Percentiles rank a stretch among this genome's conserved stretches.
phyloP scores from a whole-genome alignment of 108 stramenopile species.

The Nitzschia sp. region DNA sequence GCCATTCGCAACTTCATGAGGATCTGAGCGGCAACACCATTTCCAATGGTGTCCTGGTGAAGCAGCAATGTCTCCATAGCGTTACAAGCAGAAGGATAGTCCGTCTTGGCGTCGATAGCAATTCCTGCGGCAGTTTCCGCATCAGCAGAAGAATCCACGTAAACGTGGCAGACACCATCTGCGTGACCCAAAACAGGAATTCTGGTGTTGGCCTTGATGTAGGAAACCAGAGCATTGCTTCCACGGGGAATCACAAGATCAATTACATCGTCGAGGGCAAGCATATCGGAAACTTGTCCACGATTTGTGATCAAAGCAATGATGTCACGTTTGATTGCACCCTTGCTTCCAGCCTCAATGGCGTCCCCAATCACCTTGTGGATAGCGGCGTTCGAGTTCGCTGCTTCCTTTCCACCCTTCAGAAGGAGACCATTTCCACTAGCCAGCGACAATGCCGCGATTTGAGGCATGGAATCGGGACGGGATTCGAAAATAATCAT shows the following conservation, averaged over 20 bases:
- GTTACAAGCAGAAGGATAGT: slow-evolving; percentile 99
- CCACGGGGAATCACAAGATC: slow-evolving; percentile 99
- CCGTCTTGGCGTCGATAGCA: slow-evolving; percentile 93
- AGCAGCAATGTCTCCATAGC: slow-evolving; percentile 96
- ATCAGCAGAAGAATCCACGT: slow-evolving; percentile 86
- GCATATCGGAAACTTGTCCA: slow-evolving; percentile 84
- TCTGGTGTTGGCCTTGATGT: slow-evolving; percentile 89
- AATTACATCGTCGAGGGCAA: slow-evolving; percentile 86
- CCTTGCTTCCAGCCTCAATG: slow-evolving; percentile 81
- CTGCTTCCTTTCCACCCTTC: slow-evolving; percentile 98
- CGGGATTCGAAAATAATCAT: slow-evolving; percentile 97
- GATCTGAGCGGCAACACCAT: slow-evolving; percentile 64
- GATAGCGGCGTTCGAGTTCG: slow-evolving; percentile 84
- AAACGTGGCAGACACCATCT: slow-evolving; percentile 98
- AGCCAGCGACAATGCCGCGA: slow-evolving; percentile 91
- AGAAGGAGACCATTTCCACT: slow-evolving; percentile 95
- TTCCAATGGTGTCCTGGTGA: slow-evolving; percentile 72
- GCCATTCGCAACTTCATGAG: slow-evolving; percentile 78
- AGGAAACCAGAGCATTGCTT: slow-evolving; percentile 83
- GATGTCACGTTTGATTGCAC: slow-evolving; percentile 80
- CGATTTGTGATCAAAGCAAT: slow-evolving; percentile 91
- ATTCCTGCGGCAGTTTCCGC: slow-evolving; percentile 59
- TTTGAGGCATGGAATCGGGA: slow-evolving; percentile 98
- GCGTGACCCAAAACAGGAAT: slow-evolving; percentile 99
- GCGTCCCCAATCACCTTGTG: slow-evolving; percentile 88